Evolutionary conservation across 805 yeast genomes (phyloP), one percentile per base, ranked within the genome.

Genomic region (Myxozyma nipponensis): DNA sequence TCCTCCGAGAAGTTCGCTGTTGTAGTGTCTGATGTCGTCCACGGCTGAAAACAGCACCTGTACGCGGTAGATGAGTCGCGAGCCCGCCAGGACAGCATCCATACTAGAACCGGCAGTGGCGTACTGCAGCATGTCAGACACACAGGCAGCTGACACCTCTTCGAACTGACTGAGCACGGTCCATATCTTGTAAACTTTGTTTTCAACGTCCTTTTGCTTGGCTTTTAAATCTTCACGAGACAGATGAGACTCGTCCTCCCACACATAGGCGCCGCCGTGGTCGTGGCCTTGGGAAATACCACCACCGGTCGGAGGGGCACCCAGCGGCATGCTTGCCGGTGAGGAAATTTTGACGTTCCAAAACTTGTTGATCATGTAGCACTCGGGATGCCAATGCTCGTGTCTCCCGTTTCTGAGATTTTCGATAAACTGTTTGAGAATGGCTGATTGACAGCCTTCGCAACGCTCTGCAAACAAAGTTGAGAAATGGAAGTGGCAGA

Each of bases 371-470:
- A 93, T 95, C 89, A 95, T 95, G 65, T 89, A 93, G 72, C 99
- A 93, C 66, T 95, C 98, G 1, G 97, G 98, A 69, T 93, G 99
- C 99, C 99, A 93, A 65, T 88, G 95, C 66, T 90, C 95, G 51
- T 86, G 84, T 59, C 83, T 77, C 21, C 96, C 96, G 44, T 96
- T 96, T 59, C 93, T 77, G 54, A 81, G 86, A 40, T 91, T 81
- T 67, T 91, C 96, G 34, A 91, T 96, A 67, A 89, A 93, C 65
- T 93, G 98, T 64, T 89, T 89, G 34, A 95, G 78, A 46, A 95
- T 93, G 1, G 97, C 86, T 34, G 86, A 83, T 50, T 82, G 77
- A 70, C 99, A 93, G 28, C 98, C 96, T 70, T 87, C 95, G 70
- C 99, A 93, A 49, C 83, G 82, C 28, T 84, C 83, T 1, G 98